Percentiles rank a stretch among this genome's conserved stretches.
Evolutionary conservation across 257 asterid genomes (phyloP).

Genomic region (Solanum peruvianum): DNA sequence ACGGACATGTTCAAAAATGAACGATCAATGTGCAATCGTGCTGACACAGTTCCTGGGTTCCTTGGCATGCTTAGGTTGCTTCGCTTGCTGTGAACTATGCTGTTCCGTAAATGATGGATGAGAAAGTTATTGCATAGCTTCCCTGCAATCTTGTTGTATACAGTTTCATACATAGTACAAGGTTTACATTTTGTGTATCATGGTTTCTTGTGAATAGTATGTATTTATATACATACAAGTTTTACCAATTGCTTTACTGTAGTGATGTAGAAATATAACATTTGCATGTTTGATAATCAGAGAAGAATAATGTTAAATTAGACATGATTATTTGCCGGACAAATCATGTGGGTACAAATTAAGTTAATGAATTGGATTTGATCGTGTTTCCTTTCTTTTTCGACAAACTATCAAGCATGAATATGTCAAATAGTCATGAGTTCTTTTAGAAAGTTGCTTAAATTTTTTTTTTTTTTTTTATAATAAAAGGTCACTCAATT

Average conservation of each 20-base stretch:
- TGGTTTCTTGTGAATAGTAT: neutral
- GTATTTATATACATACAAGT: neutral
- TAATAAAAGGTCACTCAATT: neutral
- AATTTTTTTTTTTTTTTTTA: too few relatives aligned
- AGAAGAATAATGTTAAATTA: neutral
- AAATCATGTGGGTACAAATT: neutral
- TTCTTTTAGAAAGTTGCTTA: too few relatives aligned
- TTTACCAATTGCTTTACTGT: neutral
- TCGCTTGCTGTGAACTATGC: slow-evolving; percentile 43
- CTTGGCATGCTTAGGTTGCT: slow-evolving; percentile 75
- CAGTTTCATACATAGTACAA: neutral
- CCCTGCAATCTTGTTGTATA: neutral
- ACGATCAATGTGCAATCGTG: slow-evolving; percentile 59
- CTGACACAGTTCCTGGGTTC: slow-evolving; percentile 66
- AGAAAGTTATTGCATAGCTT: neutral
- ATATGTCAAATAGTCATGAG: too few relatives aligned
- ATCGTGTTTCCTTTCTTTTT: neutral
- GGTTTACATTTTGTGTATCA: neutral
- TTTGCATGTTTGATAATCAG: neutral
- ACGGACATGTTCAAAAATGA: slow-evolving; percentile 44
- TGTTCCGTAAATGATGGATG: slow-evolving; percentile 42
- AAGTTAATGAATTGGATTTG: neutral
- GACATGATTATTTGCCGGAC: neutral
- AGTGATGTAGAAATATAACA: neutral
- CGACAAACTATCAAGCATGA: neutral